Evolutionary conservation across 305 asterid species (phyloP).

Genomic region (Coffea humblotiana): DNA sequence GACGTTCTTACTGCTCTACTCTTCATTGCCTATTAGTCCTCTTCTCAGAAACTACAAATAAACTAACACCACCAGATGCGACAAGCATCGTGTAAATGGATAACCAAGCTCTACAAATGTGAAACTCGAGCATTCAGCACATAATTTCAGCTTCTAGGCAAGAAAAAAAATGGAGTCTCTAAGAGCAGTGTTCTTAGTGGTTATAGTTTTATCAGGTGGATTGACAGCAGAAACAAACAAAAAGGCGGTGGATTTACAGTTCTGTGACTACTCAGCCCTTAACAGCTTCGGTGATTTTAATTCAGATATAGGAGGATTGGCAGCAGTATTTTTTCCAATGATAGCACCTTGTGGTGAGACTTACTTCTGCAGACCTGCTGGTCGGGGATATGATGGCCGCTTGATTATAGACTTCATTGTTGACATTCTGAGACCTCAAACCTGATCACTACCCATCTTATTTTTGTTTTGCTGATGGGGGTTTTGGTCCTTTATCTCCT

Average conservation of each 20-base stretch:
- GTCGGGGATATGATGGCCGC: constrained; percentile 80
- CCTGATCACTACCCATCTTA: no score
- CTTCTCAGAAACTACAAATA: no score
- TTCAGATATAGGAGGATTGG: constrained; percentile 70
- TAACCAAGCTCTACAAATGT: not conserved
- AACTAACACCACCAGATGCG: not conserved
- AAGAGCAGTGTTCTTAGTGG: not conserved
- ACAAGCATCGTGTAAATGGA: not conserved
- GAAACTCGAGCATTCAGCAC: no score
- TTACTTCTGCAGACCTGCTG: constrained; percentile 55
- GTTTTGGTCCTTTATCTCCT: not conserved
- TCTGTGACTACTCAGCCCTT: constrained; percentile 52
- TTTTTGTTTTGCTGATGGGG: no score
- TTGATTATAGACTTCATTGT: constrained; percentile 77
- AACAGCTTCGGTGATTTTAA: constrained; percentile 73
- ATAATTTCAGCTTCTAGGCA: not conserved
- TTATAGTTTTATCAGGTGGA: not conserved
- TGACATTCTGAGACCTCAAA: constrained; percentile 9
- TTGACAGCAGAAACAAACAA: constrained; percentile 1
- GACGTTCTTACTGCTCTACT: not conserved
- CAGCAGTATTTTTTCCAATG: constrained; percentile 54
- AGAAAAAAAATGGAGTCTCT: not conserved
- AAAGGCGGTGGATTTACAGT: constrained; percentile 9
- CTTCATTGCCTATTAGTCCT: not conserved
- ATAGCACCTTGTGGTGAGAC: constrained; percentile 58